phyloP scores from a whole-genome alignment of 805 yeast species.

The Millerago galiae region DNA sequence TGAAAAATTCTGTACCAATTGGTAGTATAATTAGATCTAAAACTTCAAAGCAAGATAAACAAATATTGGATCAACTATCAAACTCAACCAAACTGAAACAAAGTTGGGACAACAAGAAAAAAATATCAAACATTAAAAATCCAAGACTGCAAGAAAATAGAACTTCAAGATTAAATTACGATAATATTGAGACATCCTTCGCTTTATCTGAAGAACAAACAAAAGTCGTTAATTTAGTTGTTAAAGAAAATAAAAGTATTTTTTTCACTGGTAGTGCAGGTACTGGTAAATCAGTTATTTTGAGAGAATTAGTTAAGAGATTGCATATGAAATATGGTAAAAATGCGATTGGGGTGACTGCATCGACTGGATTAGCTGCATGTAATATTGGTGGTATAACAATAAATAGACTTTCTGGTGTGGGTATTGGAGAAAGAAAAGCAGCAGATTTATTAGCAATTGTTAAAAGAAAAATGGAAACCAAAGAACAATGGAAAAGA shows the following conservation, averaged over 20 bases:
- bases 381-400: conserved; percentile 90
- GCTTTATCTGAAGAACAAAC: conserved; percentile 42
- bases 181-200: conserved; percentile 5
- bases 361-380: conserved; percentile 96
- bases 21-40: conserved; percentile 3
- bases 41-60: neutral
- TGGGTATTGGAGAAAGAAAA: conserved; percentile 63
- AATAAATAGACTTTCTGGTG: conserved; percentile 76
- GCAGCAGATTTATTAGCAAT: conserved; percentile 30
- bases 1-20: conserved; percentile 13
- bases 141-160: conserved; percentile 9
- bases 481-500: conserved; percentile 53
- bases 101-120: no score
- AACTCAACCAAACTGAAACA: no score
- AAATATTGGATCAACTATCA: neutral
- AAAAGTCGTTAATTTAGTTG: conserved; percentile 44
- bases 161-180: neutral
- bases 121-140: conserved; percentile 2
- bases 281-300: conserved; percentile 75
- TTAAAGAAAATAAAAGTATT: conserved; percentile 44
- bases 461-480: conserved; percentile 40
- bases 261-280: conserved; percentile 86
- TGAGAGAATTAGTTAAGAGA: conserved; percentile 54
- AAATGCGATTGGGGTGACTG: conserved; percentile 74
- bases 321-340: conserved; percentile 38